Percentiles rank a stretch among this genome's conserved stretches.
Evolutionary conservation across 176 grass and related monocot genomes (phyloP).

Genomic region (Puya raimondii): DNA sequence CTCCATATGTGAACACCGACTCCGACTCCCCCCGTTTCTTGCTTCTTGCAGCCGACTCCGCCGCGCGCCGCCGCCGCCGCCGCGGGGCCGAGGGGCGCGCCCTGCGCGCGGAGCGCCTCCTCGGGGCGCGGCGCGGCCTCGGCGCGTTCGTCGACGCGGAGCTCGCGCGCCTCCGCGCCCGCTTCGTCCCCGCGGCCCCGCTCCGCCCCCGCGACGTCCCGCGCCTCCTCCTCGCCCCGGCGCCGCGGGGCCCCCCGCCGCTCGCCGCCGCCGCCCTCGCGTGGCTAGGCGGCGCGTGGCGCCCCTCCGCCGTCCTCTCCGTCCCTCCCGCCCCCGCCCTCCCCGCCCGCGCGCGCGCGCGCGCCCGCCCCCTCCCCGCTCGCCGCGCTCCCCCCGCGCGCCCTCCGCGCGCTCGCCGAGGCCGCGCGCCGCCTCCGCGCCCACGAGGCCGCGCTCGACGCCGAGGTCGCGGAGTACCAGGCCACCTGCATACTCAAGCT

Average conservation of each 20-base stretch:
- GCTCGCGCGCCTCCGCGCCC: conserved; percentile 2
- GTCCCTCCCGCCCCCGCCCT: background rate
- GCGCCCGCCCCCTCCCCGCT: background rate
- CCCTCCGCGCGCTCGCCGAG: conserved; percentile 1
- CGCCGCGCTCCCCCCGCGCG: background rate
- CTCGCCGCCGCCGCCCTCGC: background rate
- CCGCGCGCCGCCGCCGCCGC: background rate
- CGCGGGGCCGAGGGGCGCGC: background rate
- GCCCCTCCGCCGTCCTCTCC: conserved; percentile 7
- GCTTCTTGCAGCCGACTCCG: background rate
- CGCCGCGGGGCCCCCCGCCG: background rate
- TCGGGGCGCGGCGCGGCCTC: background rate
- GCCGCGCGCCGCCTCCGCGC: background rate
- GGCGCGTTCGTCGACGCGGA: background rate
- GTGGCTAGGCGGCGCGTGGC: conserved; percentile 4
- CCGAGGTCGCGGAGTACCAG: conserved; percentile 7
- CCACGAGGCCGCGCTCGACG: conserved; percentile 3
- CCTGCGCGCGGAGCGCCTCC: conserved; percentile 3
- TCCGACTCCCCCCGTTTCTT: background rate
- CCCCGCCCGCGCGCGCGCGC: background rate
- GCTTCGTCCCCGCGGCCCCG: background rate
- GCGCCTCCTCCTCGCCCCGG: background rate
- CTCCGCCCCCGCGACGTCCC: conserved; percentile 3
- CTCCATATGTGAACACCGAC: background rate
- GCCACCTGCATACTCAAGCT: background rate